Evolutionary conservation across 768 basidiomycete species (phyloP), one percentile per base, ranked within the genome.

Genomic region (Piloderma croceum): DNA sequence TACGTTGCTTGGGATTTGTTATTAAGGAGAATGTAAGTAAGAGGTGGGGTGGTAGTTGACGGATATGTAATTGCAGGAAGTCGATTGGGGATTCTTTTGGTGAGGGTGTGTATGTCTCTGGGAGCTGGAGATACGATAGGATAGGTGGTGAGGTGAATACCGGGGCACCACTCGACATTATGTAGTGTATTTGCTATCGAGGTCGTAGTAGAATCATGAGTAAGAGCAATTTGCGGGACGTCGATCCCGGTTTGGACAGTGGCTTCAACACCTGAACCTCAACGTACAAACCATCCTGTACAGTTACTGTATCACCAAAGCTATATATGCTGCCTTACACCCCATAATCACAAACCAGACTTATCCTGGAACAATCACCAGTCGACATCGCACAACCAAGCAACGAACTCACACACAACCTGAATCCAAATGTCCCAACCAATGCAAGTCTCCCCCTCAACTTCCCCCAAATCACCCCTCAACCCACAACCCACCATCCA

Each of bases 21-120:
- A 61, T 38, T 3, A 55, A 42, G 4, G 71, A 66, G 54, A 77
- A 77, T 15, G 49, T 53, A 7, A 35, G 41, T 7, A 77, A 64
- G 21, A 87, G 54, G 52, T 87, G 71, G 4, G 79, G 78, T n/a
- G 87, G 87, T 3, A 90, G 73, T 34, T 80, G 60, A 21, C 63
- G 54, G 11, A 89, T 47, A 61, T 87, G 73, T 44, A 60, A 67
- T 7, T 52, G 56, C 41, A 91, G 71, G 58, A 91, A 91, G 2
- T 69, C 62, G 38, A 86, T 62, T 1, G 89, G 79, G 7, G 72
- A 67, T 4, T 54, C 49, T 20, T 62, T 56, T 10, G 87, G 89
- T 15, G 73, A 75, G 0, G 85, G 87, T 21, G 60, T 53, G 52
- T 83, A 80, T 48, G 76, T 70, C 0, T 52, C 45, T 15, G 80